Evolutionary conservation across 2,329 filamentous ascomycete genomes (phyloP).

Genomic region (Nigrograna mackinnonii): DNA sequence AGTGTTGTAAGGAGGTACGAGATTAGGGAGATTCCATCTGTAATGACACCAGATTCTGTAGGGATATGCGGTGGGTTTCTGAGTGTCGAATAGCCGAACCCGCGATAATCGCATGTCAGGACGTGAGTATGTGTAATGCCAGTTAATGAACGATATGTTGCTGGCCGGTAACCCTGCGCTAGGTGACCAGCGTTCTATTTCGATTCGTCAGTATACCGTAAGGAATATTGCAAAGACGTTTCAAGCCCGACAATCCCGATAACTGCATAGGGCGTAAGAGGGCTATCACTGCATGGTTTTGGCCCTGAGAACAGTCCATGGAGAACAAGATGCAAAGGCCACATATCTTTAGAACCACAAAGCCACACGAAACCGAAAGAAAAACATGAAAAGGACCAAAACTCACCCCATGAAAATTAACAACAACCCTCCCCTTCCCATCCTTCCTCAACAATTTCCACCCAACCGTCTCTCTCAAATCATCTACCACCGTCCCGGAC

Average conservation of each 20-base stretch:
- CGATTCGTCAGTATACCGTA: slow-evolving; percentile 3
- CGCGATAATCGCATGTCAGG: slow-evolving; percentile 88
- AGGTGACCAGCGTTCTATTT: slow-evolving; percentile 87
- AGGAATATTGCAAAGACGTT: background rate
- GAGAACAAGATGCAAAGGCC: too few relatives aligned
- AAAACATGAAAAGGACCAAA: slow-evolving; percentile 1
- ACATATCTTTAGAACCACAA: too few relatives aligned
- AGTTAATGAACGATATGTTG: slow-evolving; percentile 77
- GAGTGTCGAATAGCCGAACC: slow-evolving; percentile 83
- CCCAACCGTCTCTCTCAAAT: slow-evolving; percentile 52
- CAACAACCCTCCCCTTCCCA: slow-evolving; percentile 55
- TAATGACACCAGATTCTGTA: slow-evolving; percentile 78
- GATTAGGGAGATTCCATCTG: slow-evolving; percentile 74
- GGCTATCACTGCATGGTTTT: too few relatives aligned
- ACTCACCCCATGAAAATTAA: slow-evolving; percentile 67
- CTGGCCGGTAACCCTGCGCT: slow-evolving; percentile 75
- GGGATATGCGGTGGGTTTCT: slow-evolving; percentile 53
- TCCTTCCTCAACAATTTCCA: slow-evolving; percentile 56
- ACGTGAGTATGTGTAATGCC: slow-evolving; percentile 73
- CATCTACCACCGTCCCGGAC: slow-evolving; percentile 42
- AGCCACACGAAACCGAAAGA: too few relatives aligned
- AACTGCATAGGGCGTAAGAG: too few relatives aligned
- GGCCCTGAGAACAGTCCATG: too few relatives aligned
- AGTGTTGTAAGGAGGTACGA: slow-evolving; percentile 71
- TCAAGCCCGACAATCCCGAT: too few relatives aligned